These are phyloP conservation scores for Stemphylium beticola DNA, from an alignment of 2,329 filamentous ascomycete species.

Conservation along the genomic window DNA sequence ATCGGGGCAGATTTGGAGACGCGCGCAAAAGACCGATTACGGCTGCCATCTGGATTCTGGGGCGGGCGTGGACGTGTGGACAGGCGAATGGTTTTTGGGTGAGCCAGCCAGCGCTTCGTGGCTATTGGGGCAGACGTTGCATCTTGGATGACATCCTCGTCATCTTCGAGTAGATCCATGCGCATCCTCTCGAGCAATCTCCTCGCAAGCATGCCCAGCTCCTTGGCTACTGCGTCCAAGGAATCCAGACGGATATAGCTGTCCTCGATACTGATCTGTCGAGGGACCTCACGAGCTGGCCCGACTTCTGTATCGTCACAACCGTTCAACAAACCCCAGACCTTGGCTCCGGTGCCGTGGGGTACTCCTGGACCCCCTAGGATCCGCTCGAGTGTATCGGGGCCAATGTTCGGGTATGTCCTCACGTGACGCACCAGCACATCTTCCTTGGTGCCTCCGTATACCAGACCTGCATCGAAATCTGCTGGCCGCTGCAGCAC, in stretches of 20 bases:
- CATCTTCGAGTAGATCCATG: conserved; percentile 70
- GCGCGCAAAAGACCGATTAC: conserved; percentile 68
- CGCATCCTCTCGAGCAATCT: conserved; percentile 81
- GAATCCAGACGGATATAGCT: conserved; percentile 78
- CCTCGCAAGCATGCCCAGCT: conserved; percentile 70
- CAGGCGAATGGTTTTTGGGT: conserved; percentile 80
- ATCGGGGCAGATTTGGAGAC: conserved; percentile 77
- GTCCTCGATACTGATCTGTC: conserved; percentile 94
- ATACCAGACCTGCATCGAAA: conserved; percentile 54
- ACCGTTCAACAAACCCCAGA: conserved; percentile 83
- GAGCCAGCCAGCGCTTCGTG: conserved; percentile 71
- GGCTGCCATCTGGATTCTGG: conserved; percentile 60
- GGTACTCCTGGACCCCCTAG: conserved; percentile 73
- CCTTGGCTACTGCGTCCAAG: conserved; percentile 66
- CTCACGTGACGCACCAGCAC: conserved; percentile 72
- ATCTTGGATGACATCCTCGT: conserved; percentile 43
- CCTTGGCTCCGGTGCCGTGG: conserved; percentile 71
- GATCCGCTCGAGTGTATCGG: conserved; percentile 69
- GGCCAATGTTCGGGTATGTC: conserved; percentile 65
- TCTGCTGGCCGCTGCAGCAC: conserved; percentile 58
- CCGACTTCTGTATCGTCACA: conserved; percentile 78
- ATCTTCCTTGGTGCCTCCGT: conserved; percentile 59
- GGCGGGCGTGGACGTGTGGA: conserved; percentile 71
- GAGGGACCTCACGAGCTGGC: conserved; percentile 72
- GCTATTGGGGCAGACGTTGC: neutral